Conservation (phyloP, 2,329 filamentous ascomycete species). For the Nothopassalora personata region DNA sequence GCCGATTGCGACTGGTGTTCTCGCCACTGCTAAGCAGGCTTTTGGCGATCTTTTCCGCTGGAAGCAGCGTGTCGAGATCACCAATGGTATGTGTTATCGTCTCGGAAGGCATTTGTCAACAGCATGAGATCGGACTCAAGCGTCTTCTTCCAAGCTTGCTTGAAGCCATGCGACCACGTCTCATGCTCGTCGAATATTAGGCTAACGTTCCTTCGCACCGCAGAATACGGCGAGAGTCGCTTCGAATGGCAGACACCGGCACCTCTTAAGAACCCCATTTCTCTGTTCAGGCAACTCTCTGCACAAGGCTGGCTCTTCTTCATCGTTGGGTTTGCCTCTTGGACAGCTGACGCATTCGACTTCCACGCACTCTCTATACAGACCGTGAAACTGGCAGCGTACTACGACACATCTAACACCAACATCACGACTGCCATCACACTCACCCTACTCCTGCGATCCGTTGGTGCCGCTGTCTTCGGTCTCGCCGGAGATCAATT, state of each 20-base stretch:
- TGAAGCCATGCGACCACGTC: too few relatives aligned
- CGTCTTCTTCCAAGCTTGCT: too few relatives aligned
- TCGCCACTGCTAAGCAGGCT: slow-evolving; percentile 61
- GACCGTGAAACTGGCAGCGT: slow-evolving; percentile 62
- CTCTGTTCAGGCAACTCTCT: slow-evolving; percentile 59
- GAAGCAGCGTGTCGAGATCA: slow-evolving; percentile 66
- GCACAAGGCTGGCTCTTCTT: slow-evolving; percentile 68
- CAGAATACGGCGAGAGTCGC: slow-evolving; percentile 54
- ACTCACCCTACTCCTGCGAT: slow-evolving; percentile 67
- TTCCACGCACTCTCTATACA: slow-evolving; percentile 78
- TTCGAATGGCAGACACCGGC: slow-evolving; percentile 65
- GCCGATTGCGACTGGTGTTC: slow-evolving; percentile 59
- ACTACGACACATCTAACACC: slow-evolving; percentile 57
- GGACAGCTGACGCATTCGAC: slow-evolving; percentile 79
- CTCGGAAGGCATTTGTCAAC: too few relatives aligned
- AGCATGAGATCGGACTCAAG: too few relatives aligned
- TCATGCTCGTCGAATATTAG: too few relatives aligned
- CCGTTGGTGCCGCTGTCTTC: slow-evolving; percentile 69
- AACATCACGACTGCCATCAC: slow-evolving; percentile 71
- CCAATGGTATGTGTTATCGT: slow-evolving; percentile 39
- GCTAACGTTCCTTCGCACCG: too few relatives aligned
- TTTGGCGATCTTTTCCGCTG: slow-evolving; percentile 63
- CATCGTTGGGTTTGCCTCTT: slow-evolving; percentile 66
- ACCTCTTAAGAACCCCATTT: slow-evolving; percentile 65
- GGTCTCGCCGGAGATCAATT: slow-evolving; percentile 73